phyloP scores from a whole-genome alignment of 371 early-diverging fungal species.

The Coemansia sp. region DNA sequence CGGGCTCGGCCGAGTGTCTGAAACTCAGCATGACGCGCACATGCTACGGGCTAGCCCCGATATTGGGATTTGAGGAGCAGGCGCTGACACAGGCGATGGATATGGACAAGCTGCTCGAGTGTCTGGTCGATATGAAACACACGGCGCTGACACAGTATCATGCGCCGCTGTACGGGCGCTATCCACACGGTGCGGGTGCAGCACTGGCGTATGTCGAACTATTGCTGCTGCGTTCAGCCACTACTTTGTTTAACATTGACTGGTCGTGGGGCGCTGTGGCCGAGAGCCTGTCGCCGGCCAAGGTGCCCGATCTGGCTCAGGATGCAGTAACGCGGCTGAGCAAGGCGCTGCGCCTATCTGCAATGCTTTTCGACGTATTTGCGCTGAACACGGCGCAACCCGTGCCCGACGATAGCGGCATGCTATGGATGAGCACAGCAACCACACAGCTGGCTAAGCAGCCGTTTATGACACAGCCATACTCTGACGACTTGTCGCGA shows the following conservation, averaged over 20 bases:
- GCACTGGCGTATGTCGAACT: slow-evolving; percentile 23
- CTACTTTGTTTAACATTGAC: slow-evolving; percentile 33
- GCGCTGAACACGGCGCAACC: slow-evolving; percentile 28
- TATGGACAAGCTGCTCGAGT: slow-evolving; percentile 34
- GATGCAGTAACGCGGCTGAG: slow-evolving; percentile 8
- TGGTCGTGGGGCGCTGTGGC: slow-evolving; percentile 25
- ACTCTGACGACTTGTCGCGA: slow-evolving; percentile 8
- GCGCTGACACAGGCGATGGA: slow-evolving; percentile 46
- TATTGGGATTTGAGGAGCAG: slow-evolving; percentile 37
- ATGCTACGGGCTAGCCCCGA: slow-evolving; percentile 43
- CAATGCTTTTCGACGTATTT: slow-evolving; percentile 28
- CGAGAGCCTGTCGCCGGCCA: slow-evolving; percentile 15
- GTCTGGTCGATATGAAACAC: slow-evolving; percentile 35
- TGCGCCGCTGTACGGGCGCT: slow-evolving; percentile 31
- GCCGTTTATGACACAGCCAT: slow-evolving; percentile 20
- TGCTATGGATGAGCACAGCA: background rate
- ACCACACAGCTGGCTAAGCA: slow-evolving; percentile 12
- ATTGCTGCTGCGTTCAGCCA: slow-evolving; percentile 34
- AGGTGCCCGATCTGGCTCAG: slow-evolving; percentile 15
- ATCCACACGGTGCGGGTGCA: slow-evolving; percentile 15
- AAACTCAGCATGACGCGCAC: slow-evolving; percentile 21
- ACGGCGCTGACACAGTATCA: slow-evolving; percentile 23
- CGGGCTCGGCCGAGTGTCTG: slow-evolving; percentile 20
- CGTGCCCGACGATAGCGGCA: background rate
- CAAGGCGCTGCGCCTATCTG: slow-evolving; percentile 15